A percentile compares a stretch with the other conserved stretches of the same genome.
Evolutionary conservation across 116 monocot species (phyloP).

Genomic region (Papilionanthe hybrid): DNA sequence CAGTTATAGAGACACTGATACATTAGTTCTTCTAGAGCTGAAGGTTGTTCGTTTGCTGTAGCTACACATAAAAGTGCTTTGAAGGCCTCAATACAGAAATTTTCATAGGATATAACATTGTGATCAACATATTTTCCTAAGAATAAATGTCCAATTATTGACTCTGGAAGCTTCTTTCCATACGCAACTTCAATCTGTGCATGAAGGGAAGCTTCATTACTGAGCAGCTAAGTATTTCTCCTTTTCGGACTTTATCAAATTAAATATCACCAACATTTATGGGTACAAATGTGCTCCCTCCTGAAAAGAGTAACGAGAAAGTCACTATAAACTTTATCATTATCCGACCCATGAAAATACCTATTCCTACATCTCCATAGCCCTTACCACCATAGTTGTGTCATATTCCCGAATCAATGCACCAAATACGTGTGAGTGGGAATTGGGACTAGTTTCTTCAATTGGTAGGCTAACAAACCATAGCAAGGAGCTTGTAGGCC

Average conservation of each 20-base stretch:
- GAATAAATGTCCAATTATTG: conserved; percentile 65
- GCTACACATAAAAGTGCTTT: neutral
- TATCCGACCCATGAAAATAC: conserved; percentile 91
- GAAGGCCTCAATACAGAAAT: conserved; percentile 81
- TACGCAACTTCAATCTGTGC: conserved; percentile 88
- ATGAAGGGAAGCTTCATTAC: conserved; percentile 70
- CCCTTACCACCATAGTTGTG: conserved; percentile 98
- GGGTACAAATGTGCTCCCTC: conserved; percentile 9
- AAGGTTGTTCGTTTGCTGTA: no score
- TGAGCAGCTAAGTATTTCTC: conserved; percentile 53
- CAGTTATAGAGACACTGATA: no score
- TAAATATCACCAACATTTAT: conserved; percentile 23
- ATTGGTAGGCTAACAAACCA: conserved; percentile 99
- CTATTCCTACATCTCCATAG: conserved; percentile 97
- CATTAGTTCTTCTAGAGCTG: no score
- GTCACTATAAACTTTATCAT: conserved; percentile 77
- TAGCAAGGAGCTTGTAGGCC: conserved; percentile 97
- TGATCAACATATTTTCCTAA: conserved; percentile 64
- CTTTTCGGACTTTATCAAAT: conserved; percentile 66
- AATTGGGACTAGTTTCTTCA: conserved; percentile 79
- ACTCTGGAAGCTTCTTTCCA: conserved; percentile 70
- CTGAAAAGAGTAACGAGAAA: conserved; percentile 25
- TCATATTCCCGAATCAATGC: conserved; percentile 93
- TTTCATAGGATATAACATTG: conserved; percentile 77
- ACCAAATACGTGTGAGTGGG: conserved; percentile 94